Evolutionary conservation across 2,329 filamentous ascomycete genomes (phyloP).

Genomic region (Pseudodiploospora longispora): DNA sequence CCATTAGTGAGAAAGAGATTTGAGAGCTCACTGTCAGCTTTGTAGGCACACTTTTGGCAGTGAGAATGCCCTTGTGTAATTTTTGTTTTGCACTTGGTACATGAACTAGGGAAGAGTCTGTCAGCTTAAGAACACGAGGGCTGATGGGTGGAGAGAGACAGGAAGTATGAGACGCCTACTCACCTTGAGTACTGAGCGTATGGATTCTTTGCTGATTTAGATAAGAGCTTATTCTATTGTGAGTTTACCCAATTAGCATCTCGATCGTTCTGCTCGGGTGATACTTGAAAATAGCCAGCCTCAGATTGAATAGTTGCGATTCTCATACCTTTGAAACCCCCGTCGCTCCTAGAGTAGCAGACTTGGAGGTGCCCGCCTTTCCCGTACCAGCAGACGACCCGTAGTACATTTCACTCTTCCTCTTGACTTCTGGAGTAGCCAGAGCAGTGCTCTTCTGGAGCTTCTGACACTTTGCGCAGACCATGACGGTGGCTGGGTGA

Average conservation of each 20-base stretch:
- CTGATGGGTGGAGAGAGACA: background rate
- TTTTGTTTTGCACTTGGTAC: conserved; percentile 54
- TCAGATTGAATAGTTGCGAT: background rate
- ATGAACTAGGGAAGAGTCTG: conserved; percentile 33
- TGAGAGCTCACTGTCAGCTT: conserved; percentile 43
- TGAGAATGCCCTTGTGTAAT: conserved; percentile 52
- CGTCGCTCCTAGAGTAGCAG: conserved; percentile 47
- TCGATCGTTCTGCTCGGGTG: no score
- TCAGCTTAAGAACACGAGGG: no score
- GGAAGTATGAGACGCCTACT: background rate
- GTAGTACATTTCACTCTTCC: conserved; percentile 59
- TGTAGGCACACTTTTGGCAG: conserved; percentile 57
- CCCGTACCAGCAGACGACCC: conserved; percentile 42
- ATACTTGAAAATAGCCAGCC: background rate
- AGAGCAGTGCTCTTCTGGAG: conserved; percentile 49
- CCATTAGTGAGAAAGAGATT: background rate
- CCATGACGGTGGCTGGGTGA: conserved; percentile 34
- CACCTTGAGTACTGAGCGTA: conserved; percentile 50
- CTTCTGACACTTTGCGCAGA: conserved; percentile 58
- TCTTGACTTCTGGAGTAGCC: conserved; percentile 57
- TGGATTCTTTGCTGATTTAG: conserved; percentile 57
- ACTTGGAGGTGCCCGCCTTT: conserved; percentile 30
- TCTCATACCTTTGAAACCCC: conserved; percentile 50
- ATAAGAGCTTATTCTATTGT: conserved; percentile 53
- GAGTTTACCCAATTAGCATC: background rate